These are phyloP conservation scores for Zelonia costaricensis DNA, from an alignment of 208 protist species.

Conservation along the genomic window DNA sequence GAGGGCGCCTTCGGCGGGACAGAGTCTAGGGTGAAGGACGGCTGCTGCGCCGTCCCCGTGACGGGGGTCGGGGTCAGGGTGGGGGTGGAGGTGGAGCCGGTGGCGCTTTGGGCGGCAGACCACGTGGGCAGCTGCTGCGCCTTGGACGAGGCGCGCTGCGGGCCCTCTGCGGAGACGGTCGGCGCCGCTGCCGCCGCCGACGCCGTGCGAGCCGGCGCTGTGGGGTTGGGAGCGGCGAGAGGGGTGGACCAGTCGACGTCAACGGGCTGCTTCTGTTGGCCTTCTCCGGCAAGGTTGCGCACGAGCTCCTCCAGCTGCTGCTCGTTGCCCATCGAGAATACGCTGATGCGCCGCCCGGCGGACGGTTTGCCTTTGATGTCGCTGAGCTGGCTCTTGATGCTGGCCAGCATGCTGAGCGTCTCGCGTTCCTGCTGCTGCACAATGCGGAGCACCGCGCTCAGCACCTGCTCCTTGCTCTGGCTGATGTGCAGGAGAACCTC, in stretches of 20 bases:
- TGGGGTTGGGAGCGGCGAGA: too few relatives aligned
- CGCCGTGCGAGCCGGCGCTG: background rate
- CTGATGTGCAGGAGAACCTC: slow-evolving; percentile 47
- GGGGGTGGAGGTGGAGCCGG: too few relatives aligned
- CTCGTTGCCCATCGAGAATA: slow-evolving; percentile 22
- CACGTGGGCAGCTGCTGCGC: too few relatives aligned
- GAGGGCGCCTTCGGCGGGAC: too few relatives aligned
- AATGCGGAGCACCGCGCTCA: slow-evolving; percentile 23
- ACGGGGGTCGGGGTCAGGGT: too few relatives aligned
- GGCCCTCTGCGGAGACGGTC: too few relatives aligned
- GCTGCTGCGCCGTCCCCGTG: too few relatives aligned
- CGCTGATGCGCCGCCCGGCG: slow-evolving; percentile 16
- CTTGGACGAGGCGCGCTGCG: too few relatives aligned
- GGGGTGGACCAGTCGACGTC: too few relatives aligned
- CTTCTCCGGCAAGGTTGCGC: slow-evolving; percentile 14
- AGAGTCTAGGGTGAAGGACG: too few relatives aligned
- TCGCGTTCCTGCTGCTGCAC: slow-evolving; percentile 41
- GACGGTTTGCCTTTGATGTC: slow-evolving; percentile 6
- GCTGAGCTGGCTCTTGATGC: slow-evolving; percentile 28
- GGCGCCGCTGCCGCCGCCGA: background rate
- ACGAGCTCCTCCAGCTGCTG: slow-evolving; percentile 31
- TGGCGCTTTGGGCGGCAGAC: too few relatives aligned
- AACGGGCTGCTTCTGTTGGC: background rate
- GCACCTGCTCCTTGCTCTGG: slow-evolving; percentile 38
- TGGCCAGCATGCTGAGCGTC: slow-evolving; percentile 21